A percentile compares a stretch with the other conserved stretches of the same genome.
phyloP scores from a whole-genome alignment of 129 eudicot species.

The Glebionis coronaria region DNA sequence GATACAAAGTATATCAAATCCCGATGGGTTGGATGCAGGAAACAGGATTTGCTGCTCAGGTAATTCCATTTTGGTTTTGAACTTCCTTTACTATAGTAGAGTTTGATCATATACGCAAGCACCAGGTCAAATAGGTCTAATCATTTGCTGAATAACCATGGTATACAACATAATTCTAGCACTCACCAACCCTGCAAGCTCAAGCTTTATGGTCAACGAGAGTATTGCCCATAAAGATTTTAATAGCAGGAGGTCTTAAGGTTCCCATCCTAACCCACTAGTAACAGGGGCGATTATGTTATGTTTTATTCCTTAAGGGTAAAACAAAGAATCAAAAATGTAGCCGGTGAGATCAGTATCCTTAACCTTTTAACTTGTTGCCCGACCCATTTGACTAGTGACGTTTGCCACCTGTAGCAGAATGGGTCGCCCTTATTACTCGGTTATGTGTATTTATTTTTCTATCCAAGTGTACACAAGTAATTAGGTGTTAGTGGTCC shows the following conservation, averaged over 20 bases:
- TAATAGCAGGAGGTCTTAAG: background rate
- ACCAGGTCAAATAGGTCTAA: no score
- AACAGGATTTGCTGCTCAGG: slow-evolving; percentile 81
- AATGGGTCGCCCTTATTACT: background rate
- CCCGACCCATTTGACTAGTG: background rate
- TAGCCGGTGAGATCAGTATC: no score
- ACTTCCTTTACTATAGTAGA: background rate
- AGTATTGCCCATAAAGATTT: background rate
- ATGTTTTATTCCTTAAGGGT: background rate
- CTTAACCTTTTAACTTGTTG: background rate
- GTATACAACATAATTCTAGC: no score
- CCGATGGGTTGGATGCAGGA: slow-evolving; percentile 93
- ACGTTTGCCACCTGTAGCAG: background rate
- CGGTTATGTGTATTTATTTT: background rate
- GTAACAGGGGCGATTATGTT: background rate
- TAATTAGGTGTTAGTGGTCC: slow-evolving; percentile 27
- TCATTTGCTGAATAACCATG: no score
- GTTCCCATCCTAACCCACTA: background rate
- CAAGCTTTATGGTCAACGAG: background rate
- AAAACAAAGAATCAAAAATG: background rate
- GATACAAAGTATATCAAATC: slow-evolving; percentile 68
- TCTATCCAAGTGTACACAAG: slow-evolving; percentile 12
- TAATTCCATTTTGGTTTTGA: slow-evolving; percentile 17
- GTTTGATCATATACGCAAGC: no score
- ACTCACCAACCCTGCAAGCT: background rate